Base-by-base conservation (phyloP, 2,329 filamentous ascomycete species). In the Periconia macrospinosa region DNA sequence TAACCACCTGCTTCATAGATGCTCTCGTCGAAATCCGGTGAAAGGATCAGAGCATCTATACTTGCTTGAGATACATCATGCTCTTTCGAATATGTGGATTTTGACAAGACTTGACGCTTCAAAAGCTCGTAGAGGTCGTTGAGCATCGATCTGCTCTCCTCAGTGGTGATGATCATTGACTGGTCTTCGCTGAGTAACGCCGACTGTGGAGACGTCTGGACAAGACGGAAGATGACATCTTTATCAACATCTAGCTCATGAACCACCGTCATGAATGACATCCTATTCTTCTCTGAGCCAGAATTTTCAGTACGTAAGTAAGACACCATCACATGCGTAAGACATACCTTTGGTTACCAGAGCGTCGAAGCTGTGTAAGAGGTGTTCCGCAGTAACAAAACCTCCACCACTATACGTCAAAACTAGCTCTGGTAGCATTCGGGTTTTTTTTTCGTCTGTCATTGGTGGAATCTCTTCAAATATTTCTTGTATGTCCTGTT, bases 401-500 rank as follows among this genome's bases (percentile, higher is more conserved):
- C 62, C 64, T 44, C 66, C 52, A 2, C 67, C 68, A 30, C 59
- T 59, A 3, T 56, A 49, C 6, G 61, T 60, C 2, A 62, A 45
- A 18, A 71, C 45, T 20, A 73, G 49, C 3, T 57, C 52, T 18
- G 63, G 61, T 15, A 61, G 41, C 11, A n/a, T 46, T 27, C 47
- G 43, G 57, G 47, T 11, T 43, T 18, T 30, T 30, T 42, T 30
- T 30, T 30, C 48, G 5, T 46, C 40, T 13, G 60, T 59, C 27
- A 52, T 50, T 8, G 63, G 63, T 43, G 60, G 63, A 14, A 72
- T 62, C 13, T 63, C 47, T 14, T 56, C 49, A 23, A 63, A 62
- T 2, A 73, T 54, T 17, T 69, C 61, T 35, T 58, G 65, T 10
- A 69, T 58, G 51, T 74, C 71, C 27, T 67, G 63, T n/a, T 52